Evolutionary conservation across 768 basidiomycete species (phyloP), one percentile per base, ranked within the genome.

Genomic region (Trametes gibbosa): DNA sequence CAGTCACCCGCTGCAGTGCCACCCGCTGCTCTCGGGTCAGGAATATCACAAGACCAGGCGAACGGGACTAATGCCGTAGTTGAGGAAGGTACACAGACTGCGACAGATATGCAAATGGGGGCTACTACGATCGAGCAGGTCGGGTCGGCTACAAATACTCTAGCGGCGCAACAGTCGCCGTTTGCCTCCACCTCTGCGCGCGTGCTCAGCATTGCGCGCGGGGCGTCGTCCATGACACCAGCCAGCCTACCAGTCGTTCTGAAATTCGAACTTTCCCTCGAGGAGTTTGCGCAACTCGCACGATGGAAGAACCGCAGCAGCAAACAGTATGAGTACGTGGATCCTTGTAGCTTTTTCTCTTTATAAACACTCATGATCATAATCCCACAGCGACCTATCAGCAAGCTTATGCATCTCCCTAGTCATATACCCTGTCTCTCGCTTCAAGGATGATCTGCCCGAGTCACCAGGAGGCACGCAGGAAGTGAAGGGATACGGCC

Each of bases 371-470:
- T 47, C 23, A 17, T n/a, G 10, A 3, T 3, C 4, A 10, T 32
- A 40, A 21, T 9, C 17, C 1, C n/a, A 6, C 45, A 62, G 63
- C 10, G 65, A 66, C 35, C 32, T 62, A 5, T 49, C 63, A 8
- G 17, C 12, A 19, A 54, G 43, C n/a, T 41, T 59, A n/a, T 67
- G 64, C 27, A 7, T 67, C 2, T 63, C 62, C 4, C 25, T 67
- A 6, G 58, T 61, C 16, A 58, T 54, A 23, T 63, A 59, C 50
- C 45, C 41, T 4, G 40, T 52, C 35, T n/a, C 53, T 1, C 59
- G 63, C 23, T 62, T 50, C 41, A 17, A 51, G 10, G 37, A 27
- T 0, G 32, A 23, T 19, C 27, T 45, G 19, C 37, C 9, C 14
- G 50, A 41, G 23, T 32, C 43, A 3, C 9, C 43, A 1, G 50